These are phyloP conservation scores for Globisporangium mamillatum DNA, from an alignment of 352 stramenopile species.

Conservation along the genomic window DNA sequence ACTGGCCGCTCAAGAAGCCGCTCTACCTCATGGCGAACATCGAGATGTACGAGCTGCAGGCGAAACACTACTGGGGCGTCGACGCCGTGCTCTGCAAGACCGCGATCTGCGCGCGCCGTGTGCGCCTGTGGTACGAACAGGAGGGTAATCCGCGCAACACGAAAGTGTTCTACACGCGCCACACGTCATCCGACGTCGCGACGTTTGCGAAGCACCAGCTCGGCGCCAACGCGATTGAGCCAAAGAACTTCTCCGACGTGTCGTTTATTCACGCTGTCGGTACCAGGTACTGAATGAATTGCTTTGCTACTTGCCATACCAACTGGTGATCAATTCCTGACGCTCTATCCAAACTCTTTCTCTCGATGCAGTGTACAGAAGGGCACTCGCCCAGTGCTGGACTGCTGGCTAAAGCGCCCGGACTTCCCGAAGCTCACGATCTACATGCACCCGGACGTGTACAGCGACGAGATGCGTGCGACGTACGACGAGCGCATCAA, in stretches of 20 bases:
- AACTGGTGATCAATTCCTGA: background rate
- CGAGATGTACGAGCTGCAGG: slow-evolving; percentile 58
- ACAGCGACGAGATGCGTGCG: slow-evolving; percentile 13
- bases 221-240: slow-evolving; percentile 18
- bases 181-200: slow-evolving; percentile 55
- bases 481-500: slow-evolving; percentile 13
- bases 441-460: slow-evolving; percentile 24
- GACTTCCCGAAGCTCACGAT: slow-evolving; percentile 27
- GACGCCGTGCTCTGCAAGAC: slow-evolving; percentile 56
- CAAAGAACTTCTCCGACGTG: slow-evolving; percentile 30
- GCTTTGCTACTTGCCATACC: background rate
- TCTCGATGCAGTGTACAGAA: slow-evolving; percentile 30
- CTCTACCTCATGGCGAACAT: slow-evolving; percentile 55
- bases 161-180: slow-evolving; percentile 54
- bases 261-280: slow-evolving; percentile 35
- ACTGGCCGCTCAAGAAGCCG: slow-evolving; percentile 36
- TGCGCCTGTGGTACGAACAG: slow-evolving; percentile 49
- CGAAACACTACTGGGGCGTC: slow-evolving; percentile 37
- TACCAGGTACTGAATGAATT: slow-evolving; percentile 11
- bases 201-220: slow-evolving; percentile 25
- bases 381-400: slow-evolving; percentile 25
- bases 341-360: background rate
- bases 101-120: slow-evolving; percentile 34
- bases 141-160: slow-evolving; percentile 54
- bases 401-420: slow-evolving; percentile 34